These are phyloP conservation scores for Pythium dissimile DNA, from an alignment of 352 stramenopile genomes.

Conservation along the genomic window DNA sequence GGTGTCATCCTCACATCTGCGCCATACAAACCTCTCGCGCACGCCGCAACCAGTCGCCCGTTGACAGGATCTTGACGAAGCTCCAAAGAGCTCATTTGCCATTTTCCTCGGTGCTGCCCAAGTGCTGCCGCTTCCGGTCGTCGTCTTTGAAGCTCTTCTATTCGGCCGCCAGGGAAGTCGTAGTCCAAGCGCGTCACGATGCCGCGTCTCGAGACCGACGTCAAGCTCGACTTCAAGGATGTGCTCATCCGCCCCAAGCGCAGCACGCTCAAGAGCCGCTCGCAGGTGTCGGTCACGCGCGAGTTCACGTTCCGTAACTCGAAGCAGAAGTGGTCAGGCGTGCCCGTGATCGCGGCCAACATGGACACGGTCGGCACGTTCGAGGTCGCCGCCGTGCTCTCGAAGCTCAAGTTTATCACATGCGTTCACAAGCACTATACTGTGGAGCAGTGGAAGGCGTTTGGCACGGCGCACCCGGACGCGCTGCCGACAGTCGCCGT, in stretches of 20 bases:
- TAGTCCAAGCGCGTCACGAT: slow-evolving; percentile 30
- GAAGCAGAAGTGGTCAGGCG: slow-evolving; percentile 66
- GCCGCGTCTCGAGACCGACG: slow-evolving; percentile 87
- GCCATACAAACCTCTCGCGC: not conserved
- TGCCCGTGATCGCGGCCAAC: slow-evolving; percentile 89
- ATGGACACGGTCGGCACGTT: slow-evolving; percentile 93
- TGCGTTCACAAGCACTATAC: slow-evolving; percentile 92
- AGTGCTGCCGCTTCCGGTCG: slow-evolving; percentile 3
- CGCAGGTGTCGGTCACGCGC: slow-evolving; percentile 72
- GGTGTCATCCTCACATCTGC: not conserved
- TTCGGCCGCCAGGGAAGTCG: no score
- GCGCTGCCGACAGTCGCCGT: slow-evolving; percentile 74
- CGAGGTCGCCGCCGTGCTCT: slow-evolving; percentile 79
- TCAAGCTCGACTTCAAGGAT: slow-evolving; percentile 93
- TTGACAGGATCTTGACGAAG: not conserved
- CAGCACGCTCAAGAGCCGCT: slow-evolving; percentile 87
- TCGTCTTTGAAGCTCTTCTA: not conserved
- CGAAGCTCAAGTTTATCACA: slow-evolving; percentile 83
- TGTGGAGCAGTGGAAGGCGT: slow-evolving; percentile 57
- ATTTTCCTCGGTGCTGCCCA: slow-evolving; percentile 22
- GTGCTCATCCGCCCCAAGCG: slow-evolving; percentile 93
- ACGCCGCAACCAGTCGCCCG: not conserved
- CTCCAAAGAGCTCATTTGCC: slow-evolving; percentile 26
- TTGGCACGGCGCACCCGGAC: slow-evolving; percentile 47
- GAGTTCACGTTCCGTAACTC: slow-evolving; percentile 78